Evolutionary conservation across 2,329 filamentous ascomycete genomes (phyloP), one percentile per base, ranked within the genome.

Genomic region (Penicillium italicum): DNA sequence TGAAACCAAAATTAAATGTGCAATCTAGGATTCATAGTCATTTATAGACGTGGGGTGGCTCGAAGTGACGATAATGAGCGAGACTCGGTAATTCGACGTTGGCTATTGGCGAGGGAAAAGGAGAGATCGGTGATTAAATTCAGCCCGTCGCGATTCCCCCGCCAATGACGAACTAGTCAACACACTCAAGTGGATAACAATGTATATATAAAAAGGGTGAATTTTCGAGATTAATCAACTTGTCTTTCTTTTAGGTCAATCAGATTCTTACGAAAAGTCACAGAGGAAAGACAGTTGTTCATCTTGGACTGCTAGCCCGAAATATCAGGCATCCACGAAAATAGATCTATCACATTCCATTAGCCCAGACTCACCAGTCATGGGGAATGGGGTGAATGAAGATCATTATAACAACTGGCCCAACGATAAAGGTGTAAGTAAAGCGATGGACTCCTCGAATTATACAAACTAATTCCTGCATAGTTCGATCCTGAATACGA

Each of bases 401-500:
- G 47, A 50, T 14, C 59, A 66, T 30, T 76, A 69, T 63, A 73
- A 78, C 28, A 73, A 80, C 55, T 82, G 80, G 80, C 80, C 80
- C 2, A 82, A 82, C 58, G 73, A 77, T 18, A 70, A 76, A 53
- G 80, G 80, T 11, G 79, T 81, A 73, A 62, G 77, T 67, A 20
- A 24, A 10, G 22, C 10, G 2, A 9, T 33, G 2, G 8, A 14
- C 4, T 34, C 30, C 31, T 45, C 12, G 10, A 24, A 9, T 14
- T 45, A 50, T 62, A 63, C 44, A 58, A 26, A 36, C 9, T 42
- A 42, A 55, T 44, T 34, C 62, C 53, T 41, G 18, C 6, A 28
- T 41, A 90, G 86, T 91, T 91, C 64, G 82, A 89, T 54, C 82
- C 80, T 18, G 77, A 87, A 40, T 83, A 83, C 12, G 86, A 91